Evolutionary conservation across 495 filamentous ascomycete species (phyloP), one percentile per base, ranked within the genome.

Genomic region (Filosporella fistucella): DNA sequence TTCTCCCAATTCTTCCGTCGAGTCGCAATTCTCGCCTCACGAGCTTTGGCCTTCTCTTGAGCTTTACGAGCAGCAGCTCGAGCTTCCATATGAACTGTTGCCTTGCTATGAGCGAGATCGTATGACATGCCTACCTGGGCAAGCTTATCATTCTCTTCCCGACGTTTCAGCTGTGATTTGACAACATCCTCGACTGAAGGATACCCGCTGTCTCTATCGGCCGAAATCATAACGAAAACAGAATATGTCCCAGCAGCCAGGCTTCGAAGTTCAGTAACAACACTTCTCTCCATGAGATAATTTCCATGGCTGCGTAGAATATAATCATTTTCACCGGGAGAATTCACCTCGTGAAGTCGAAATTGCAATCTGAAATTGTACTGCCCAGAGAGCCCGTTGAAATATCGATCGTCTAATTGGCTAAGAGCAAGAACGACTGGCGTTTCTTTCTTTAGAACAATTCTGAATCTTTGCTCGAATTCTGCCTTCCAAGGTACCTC

Each of bases 351-450:
- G 56, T 96, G 84, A 0, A 97, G 60, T 17, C 89, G 81, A 68
- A 96, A 95, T 42, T 85, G 78, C 0, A 95, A 67, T 6, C 79
- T 62, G 65, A 91, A 96, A 12, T 57, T 62, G 54, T 94, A 97
- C 59, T 89, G 80, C n/a, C 91, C 91, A 30, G 79, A 69, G 1
- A 97, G 76, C 0, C 90, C 91, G 42, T 70, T 69, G 68, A 89
- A 97, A 58, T 96, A 97, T 5, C 91, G 80, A 23, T 79, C 72
- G 59, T 97, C 91, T 17, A 95, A 80, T 64, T 95, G 88, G 25
- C 43, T 49, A 16, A 96, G 74, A 8, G 88, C 84, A 29, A 96
- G 76, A 22, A 96, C 87, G 1, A 88, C 77, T 0, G 84, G 81
- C 0, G 86, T 79, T 1, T 71, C 64, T 52, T 84, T 78, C 9